phyloP scores from a whole-genome alignment of 495 filamentous ascomycete genomes.

The Aspergillus coremiiformis region DNA sequence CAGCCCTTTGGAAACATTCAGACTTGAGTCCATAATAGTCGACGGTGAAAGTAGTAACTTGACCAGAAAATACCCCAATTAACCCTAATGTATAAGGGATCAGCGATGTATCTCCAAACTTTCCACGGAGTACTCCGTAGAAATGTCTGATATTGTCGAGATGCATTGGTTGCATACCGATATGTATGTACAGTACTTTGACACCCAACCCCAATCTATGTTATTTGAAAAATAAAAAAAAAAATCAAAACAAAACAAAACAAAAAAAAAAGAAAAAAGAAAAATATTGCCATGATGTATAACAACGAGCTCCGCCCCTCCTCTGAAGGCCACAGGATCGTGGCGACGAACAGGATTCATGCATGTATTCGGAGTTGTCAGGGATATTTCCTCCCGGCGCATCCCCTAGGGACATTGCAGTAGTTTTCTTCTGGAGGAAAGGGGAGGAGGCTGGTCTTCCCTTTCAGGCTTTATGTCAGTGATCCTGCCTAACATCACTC shows the following conservation, averaged over 20 bases:
- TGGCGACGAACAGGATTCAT: conserved; percentile 1
- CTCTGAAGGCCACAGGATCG: conserved; percentile 6
- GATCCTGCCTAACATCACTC: no score
- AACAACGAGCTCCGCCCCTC: background rate
- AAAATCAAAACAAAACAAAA: no score
- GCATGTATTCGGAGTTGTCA: conserved; percentile 3
- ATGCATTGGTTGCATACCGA: background rate
- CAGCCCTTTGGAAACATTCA: conserved; percentile 12
- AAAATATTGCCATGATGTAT: background rate
- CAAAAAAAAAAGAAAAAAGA: background rate
- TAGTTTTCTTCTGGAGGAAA: background rate
- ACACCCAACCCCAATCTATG: background rate
- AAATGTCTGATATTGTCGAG: background rate
- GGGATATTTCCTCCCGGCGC: conserved; percentile 1
- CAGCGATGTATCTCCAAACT: conserved; percentile 8
- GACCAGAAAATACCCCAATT: conserved; percentile 1
- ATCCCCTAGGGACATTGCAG: conserved; percentile 3
- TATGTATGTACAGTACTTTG: background rate
- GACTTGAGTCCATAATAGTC: conserved; percentile 9
- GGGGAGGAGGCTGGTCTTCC: background rate
- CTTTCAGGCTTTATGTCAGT: no score
- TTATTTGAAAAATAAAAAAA: background rate
- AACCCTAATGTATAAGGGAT: conserved; percentile 9
- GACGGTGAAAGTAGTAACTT: conserved; percentile 4
- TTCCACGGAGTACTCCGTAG: background rate